Evolutionary conservation across 1,284 basidiomycete species (phyloP), one percentile per base, ranked within the genome.

Genomic region (Trametes versicolor): DNA sequence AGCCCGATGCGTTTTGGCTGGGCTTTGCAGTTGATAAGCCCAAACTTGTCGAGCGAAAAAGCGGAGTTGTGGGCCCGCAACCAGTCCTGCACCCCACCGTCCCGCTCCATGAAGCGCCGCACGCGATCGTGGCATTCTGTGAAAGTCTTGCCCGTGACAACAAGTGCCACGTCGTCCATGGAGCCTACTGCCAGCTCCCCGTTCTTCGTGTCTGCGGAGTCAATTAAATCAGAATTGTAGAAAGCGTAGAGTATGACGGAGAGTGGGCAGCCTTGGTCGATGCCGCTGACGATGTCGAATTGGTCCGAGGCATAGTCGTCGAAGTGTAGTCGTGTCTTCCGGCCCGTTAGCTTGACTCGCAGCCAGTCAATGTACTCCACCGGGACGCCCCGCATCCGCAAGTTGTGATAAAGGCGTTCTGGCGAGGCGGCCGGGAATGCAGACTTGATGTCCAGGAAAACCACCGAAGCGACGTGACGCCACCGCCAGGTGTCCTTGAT

Each of bases 381-480:
- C 1, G 78, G 79, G 0, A 80, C 59, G 0, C 79, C 75, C 6
- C 63, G 15, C 37, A 47, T 60, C 12, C 71, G 53, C 70, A 82
- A 68, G 43, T 82, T 71, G 63, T 79, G 75, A 6, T 75, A 21
- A 1, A 83, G 76, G 0, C 71, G 43, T 0, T 74, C 68, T 0
- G 72, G 67, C 1, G 73, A 70, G 0, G 70, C 73, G 29, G 74
- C 81, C 0, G 78, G 80, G 69, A 82, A 83, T 0, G 80, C 80
- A 0, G 75, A 78, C 68, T 81, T 74, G 19, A 83, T 73, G 65
- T 83, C 80, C 1, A 82, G 72, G 62, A 80, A 80, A 0, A 83
- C 62, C 0, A 72, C 70, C 0, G 74, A 71, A 0, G 72, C 79
- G 0, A 79, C 80, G 23, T 79, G 67, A 0, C 69, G 64, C 41